Percentiles rank a stretch among this genome's conserved stretches.
phyloP scores from a whole-genome alignment of 2,329 filamentous ascomycete genomes.

The Aureobasidium sp. region DNA sequence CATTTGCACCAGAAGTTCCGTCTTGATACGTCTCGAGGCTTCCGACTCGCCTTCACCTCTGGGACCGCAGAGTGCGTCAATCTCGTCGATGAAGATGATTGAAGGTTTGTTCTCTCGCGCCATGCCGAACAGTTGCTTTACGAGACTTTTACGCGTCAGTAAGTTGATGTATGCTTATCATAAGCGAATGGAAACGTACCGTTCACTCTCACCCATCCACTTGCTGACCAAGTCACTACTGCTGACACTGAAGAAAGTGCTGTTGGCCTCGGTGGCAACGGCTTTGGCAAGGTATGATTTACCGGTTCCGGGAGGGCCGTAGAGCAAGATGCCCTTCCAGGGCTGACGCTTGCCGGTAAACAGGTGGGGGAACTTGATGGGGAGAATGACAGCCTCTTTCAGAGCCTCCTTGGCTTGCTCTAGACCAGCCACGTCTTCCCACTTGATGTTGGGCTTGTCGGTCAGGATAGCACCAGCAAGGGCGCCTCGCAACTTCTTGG shows the following conservation, averaged over 20 bases:
- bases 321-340: conserved; percentile 96
- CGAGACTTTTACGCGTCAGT: conserved; percentile 54
- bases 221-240: conserved; percentile 97
- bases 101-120: conserved; percentile 96
- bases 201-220: conserved; percentile 99
- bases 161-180: neutral
- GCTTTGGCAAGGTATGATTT: conserved; percentile 98
- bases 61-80: conserved; percentile 91
- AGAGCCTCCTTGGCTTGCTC: conserved; percentile 92
- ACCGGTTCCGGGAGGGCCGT: conserved; percentile 92
- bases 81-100: conserved; percentile 90
- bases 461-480: conserved; percentile 86
- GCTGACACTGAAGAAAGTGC: conserved; percentile 97
- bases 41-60: conserved; percentile 94
- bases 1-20: conserved; percentile 97
- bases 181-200: conserved; percentile 47
- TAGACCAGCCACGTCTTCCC: conserved; percentile 95
- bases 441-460: conserved; percentile 92
- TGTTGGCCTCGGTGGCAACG: conserved; percentile 96
- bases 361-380: conserved; percentile 95
- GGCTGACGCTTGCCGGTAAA: conserved; percentile 95
- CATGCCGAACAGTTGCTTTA: conserved; percentile 96
- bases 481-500: conserved; percentile 88
- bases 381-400: conserved; percentile 94
- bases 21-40: conserved; percentile 95